Evolutionary conservation across 129 eudicot genomes (phyloP), one percentile per base, ranked within the genome.

Genomic region (Smallanthus sonchifolius): DNA sequence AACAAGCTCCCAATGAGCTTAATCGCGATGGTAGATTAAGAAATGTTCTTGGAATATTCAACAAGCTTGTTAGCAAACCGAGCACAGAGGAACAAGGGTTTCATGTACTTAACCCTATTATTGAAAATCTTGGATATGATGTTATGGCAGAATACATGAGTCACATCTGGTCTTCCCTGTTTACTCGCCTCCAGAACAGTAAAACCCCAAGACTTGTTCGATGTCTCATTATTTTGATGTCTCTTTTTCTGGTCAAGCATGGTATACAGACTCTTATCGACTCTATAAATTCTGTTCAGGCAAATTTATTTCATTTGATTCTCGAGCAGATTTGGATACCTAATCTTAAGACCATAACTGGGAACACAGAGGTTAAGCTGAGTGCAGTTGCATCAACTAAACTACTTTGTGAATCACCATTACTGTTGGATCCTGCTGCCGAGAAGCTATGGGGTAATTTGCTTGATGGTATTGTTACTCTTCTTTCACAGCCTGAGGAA

Each of bases 31-130:
- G 89, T 37, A 79, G 91, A 65, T 83, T 94, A 61, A 80, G 70
- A 47, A 77, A 70, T 11, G 96, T 94, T 45, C 92, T 94, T 67
- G 92, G 90, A 56, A 94, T 94, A 73, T 94, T 86, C 84, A 80
- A 83, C 81, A 88, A 79, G 24, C 88, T 91, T 2, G 83, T 94
- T 44, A 61, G 82, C 32, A 85, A 96, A 51, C 84, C 93, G 3
- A 91, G 87, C 82, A 86, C 99, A 28, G 99, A 88, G 34, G 99
- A 91, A 43, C 99, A 88, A 55, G 99, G 96, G 3, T 94, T 90
- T 91, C 86, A 91, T 82, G 95, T 94, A 81, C 90, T 94, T 38
- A 94, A 90, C 79, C 90, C 99, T 15, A 79, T 94, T 72, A 82
- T 94, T 17, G 99, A 94, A 67, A 90, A 91, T 76, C 96, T 94